These are phyloP conservation scores for Heritiera littoralis DNA, from an alignment of 345 rosid species.

Conservation along the genomic window DNA sequence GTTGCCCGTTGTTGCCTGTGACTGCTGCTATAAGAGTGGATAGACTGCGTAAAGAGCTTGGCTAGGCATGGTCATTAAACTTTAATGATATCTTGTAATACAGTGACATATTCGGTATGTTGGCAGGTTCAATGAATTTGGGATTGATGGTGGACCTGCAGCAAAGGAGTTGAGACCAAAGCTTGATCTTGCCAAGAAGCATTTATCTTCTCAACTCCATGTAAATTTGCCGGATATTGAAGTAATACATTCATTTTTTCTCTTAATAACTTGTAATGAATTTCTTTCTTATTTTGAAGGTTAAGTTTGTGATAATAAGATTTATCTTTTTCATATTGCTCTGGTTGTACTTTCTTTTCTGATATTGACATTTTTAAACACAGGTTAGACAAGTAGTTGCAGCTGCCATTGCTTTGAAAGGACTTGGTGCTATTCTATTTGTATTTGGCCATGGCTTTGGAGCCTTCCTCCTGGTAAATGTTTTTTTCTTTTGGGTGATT, in stretches of 20 bases:
- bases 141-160: conserved; percentile 83
- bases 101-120: neutral
- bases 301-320: neutral
- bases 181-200: conserved; percentile 50
- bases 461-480: conserved; percentile 70
- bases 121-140: conserved; percentile 70
- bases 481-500: conserved; percentile 19
- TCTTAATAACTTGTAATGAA: neutral
- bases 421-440: conserved; percentile 74
- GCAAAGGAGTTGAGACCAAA: conserved; percentile 75
- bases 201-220: conserved; percentile 54
- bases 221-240: conserved; percentile 55
- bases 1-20: neutral
- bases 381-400: conserved; percentile 56
- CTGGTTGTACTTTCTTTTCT: conserved; percentile 1
- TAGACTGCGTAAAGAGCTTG: neutral
- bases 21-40: too few species aligned
- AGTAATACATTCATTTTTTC: conserved; percentile 37
- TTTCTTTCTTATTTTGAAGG: neutral
- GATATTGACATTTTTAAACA: conserved; percentile 12
- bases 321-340: neutral
- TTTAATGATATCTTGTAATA: neutral
- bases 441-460: conserved; percentile 70
- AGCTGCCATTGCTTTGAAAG: conserved; percentile 51
- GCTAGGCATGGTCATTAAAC: neutral